Conservation (phyloP, 148 eudicot species). For the Arctostaphylos glauca region DNA sequence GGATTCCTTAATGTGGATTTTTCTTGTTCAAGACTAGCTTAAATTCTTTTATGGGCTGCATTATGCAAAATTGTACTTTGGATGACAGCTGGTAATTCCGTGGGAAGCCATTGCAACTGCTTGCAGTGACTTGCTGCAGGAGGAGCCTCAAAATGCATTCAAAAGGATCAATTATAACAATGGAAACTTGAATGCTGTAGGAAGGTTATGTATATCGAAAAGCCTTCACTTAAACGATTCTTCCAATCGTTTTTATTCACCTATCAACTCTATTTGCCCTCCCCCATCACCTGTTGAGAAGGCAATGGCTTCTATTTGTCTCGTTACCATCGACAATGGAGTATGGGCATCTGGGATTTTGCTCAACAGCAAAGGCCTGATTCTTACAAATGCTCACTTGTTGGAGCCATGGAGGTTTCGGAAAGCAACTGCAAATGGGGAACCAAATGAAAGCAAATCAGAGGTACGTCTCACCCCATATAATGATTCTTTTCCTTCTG, state of each 20-base stretch:
- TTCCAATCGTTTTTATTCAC: slow-evolving; percentile 23
- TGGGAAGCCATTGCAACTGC: slow-evolving; percentile 85
- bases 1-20: background rate
- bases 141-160: slow-evolving; percentile 27
- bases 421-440: slow-evolving; percentile 43
- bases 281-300: slow-evolving; percentile 49
- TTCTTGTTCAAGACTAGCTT: background rate
- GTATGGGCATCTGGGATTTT: slow-evolving; percentile 97
- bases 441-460: slow-evolving; percentile 27
- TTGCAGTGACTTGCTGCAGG: slow-evolving; percentile 50
- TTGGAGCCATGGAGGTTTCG: slow-evolving; percentile 96
- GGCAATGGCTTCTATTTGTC: slow-evolving; percentile 73
- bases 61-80: slow-evolving; percentile 23
- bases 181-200: slow-evolving; percentile 25
- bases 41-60: background rate
- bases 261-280: slow-evolving; percentile 15
- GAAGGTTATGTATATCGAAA: slow-evolving; percentile 23
- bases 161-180: slow-evolving; percentile 19
- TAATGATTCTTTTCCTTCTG: slow-evolving; percentile 22
- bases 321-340: slow-evolving; percentile 67
- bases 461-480: slow-evolving; percentile 24
- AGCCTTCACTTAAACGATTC: slow-evolving; percentile 17
- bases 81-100: slow-evolving; percentile 78
- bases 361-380: slow-evolving; percentile 71
- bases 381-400: slow-evolving; percentile 97